A percentile compares a stretch with the other conserved stretches of the same genome.
phyloP scores from a whole-genome alignment of 2,329 filamentous ascomycete species.

The Alternaria triticina region DNA sequence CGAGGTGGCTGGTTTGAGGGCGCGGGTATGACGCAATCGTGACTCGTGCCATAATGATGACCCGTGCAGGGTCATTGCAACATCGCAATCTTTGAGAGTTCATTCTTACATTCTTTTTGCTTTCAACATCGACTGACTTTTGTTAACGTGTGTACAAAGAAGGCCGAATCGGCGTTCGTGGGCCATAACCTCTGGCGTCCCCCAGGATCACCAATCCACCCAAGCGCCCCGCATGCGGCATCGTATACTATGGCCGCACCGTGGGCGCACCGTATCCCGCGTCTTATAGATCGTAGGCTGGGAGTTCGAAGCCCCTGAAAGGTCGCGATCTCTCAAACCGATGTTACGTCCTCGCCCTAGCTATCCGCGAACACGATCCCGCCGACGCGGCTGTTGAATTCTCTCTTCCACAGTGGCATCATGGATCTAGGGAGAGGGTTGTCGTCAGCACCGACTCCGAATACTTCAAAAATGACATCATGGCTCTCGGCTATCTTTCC shows the following conservation, averaged over 20 bases:
- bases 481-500: constrained; percentile 20
- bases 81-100: background rate
- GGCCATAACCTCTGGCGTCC: too few species aligned
- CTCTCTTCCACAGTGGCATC: constrained; percentile 44
- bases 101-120: background rate
- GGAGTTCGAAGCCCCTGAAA: too few species aligned
- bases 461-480: constrained; percentile 29
- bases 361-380: constrained; percentile 25
- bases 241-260: too few species aligned
- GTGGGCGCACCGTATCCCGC: too few species aligned
- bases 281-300: too few species aligned
- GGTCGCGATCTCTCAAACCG: background rate
- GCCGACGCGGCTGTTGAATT: constrained; percentile 31
- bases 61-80: background rate
- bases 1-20: background rate
- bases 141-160: background rate
- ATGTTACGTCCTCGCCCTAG: background rate
- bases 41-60: background rate
- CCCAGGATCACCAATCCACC: background rate
- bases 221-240: too few species aligned
- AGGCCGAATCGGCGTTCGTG: background rate
- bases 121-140: background rate
- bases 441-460: constrained; percentile 17
- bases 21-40: constrained; percentile 5
- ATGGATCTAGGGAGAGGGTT: constrained; percentile 25